Percentiles rank a stretch among this genome's conserved stretches.
Evolutionary conservation across 2,329 filamentous ascomycete species (phyloP).

Genomic region (Falciphora oryzae): DNA sequence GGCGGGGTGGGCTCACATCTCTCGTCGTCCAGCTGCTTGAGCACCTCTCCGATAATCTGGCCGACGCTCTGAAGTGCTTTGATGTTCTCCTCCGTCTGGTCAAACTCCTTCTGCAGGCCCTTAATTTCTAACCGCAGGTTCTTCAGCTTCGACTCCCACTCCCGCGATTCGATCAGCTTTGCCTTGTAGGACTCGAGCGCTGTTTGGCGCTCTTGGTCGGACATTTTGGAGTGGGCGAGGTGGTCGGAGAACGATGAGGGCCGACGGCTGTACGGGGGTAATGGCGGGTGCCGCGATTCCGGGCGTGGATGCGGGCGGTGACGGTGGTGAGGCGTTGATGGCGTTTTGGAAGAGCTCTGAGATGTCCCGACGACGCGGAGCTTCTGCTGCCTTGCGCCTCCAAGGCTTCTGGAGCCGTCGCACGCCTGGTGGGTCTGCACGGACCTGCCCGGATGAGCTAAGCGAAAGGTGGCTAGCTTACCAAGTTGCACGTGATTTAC

Average conservation of each 20-base stretch:
- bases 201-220: conserved; percentile 57
- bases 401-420: neutral
- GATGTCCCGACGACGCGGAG: neutral
- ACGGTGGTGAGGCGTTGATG: neutral
- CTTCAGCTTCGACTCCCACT: conserved; percentile 99
- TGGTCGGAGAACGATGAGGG: neutral
- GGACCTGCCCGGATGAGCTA: neutral
- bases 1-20: conserved; percentile 62
- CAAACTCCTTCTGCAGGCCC: conserved; percentile 87
- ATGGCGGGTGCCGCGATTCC: neutral
- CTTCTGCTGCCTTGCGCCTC: neutral
- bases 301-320: neutral
- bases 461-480: neutral
- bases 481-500: neutral
- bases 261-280: neutral
- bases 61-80: conserved; percentile 98
- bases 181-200: conserved; percentile 73
- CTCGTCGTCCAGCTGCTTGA: conserved; percentile 98
- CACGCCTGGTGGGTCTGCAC: neutral
- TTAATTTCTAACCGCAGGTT: conserved; percentile 92
- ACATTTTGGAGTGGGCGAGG: conserved; percentile 14
- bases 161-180: conserved; percentile 87
- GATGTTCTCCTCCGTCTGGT: conserved; percentile 98
- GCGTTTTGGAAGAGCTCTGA: neutral
- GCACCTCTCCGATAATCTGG: conserved; percentile 97